Evolutionary conservation across 2,329 filamentous ascomycete genomes (phyloP).

Genomic region (Fonsecaea pedrosoi): DNA sequence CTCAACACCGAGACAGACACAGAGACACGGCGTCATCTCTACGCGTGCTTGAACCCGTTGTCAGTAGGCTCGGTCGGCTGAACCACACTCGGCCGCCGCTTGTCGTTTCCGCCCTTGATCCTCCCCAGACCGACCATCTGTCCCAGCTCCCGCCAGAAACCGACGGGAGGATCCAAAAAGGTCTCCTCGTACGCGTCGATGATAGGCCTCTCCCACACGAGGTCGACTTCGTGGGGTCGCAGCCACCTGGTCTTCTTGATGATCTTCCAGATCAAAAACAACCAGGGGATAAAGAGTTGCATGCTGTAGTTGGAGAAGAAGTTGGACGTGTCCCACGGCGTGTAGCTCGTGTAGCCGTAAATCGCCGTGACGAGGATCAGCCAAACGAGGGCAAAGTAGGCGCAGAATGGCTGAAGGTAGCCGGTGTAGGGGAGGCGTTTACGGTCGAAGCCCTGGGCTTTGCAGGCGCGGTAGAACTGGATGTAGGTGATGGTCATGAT

Average conservation of each 20-base stretch:
- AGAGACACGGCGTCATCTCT: neutral
- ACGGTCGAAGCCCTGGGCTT: constrained; percentile 61
- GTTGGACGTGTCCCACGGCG: constrained; percentile 69
- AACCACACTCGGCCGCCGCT: constrained; percentile 1
- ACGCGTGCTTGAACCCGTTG: neutral
- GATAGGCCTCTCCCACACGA: constrained; percentile 66
- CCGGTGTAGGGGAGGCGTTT: constrained; percentile 63
- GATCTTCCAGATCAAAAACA: constrained; percentile 33
- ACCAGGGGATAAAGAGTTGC: constrained; percentile 29
- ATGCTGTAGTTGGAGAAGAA: constrained; percentile 64
- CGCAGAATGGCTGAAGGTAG: constrained; percentile 65
- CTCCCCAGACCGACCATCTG: constrained; percentile 36
- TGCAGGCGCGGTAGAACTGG: constrained; percentile 62
- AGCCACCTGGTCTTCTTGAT: constrained; percentile 42
- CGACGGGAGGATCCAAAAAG: constrained; percentile 57
- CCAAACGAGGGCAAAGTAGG: constrained; percentile 48
- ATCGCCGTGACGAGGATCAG: constrained; percentile 73
- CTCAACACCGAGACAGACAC: neutral
- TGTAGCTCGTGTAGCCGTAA: constrained; percentile 74
- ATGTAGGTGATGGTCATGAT: constrained; percentile 66
- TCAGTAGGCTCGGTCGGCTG: neutral
- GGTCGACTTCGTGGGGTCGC: constrained; percentile 49
- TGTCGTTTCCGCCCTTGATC: constrained; percentile 21
- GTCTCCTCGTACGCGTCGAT: constrained; percentile 65
- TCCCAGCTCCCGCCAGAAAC: constrained; percentile 39